phyloP scores from a whole-genome alignment of 2,329 filamentous ascomycete genomes.

The Ambrosiella cleistominuta region DNA sequence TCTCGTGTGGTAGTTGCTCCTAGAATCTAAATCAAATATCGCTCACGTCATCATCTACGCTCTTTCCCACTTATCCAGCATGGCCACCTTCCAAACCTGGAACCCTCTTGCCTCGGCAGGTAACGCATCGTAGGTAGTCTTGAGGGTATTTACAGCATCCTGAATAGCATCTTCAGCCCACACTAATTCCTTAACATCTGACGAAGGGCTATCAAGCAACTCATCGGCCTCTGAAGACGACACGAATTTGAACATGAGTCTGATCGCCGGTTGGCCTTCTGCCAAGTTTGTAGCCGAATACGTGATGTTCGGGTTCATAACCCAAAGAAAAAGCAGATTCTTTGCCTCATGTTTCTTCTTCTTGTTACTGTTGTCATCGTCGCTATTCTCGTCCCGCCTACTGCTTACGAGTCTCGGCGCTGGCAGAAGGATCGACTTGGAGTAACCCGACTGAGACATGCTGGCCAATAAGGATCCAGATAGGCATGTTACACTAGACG shows the following conservation, averaged over 20 bases:
- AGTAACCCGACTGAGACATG: conserved; percentile 37
- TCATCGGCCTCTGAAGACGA: conserved; percentile 26
- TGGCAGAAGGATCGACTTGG: conserved; percentile 36
- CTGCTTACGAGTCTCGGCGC: conserved; percentile 6
- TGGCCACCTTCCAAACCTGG: conserved; percentile 48
- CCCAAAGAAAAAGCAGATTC: conserved; percentile 31
- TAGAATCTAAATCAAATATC: background rate
- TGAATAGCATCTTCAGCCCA: conserved; percentile 34
- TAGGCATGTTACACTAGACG: conserved; percentile 32
- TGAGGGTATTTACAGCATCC: conserved; percentile 27
- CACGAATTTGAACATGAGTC: conserved; percentile 34
- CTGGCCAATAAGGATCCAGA: conserved; percentile 35
- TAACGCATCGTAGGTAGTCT: conserved; percentile 31
- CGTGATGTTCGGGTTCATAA: conserved; percentile 36
- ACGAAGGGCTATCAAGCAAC: conserved; percentile 32
- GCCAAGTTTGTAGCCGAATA: conserved; percentile 28
- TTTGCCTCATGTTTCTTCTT: background rate
- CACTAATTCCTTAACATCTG: conserved; percentile 40
- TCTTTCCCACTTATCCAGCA: conserved; percentile 34
- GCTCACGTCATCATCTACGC: background rate
- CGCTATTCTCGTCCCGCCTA: background rate
- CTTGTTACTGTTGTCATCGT: background rate
- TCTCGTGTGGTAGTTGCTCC: background rate
- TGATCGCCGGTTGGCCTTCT: conserved; percentile 26
- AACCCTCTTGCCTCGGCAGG: conserved; percentile 40